A percentile compares a stretch with the other conserved stretches of the same genome.
These are phyloP conservation scores for Podospora pseudocomata DNA, from an alignment of 495 filamentous ascomycete species.

Conservation along the genomic window DNA sequence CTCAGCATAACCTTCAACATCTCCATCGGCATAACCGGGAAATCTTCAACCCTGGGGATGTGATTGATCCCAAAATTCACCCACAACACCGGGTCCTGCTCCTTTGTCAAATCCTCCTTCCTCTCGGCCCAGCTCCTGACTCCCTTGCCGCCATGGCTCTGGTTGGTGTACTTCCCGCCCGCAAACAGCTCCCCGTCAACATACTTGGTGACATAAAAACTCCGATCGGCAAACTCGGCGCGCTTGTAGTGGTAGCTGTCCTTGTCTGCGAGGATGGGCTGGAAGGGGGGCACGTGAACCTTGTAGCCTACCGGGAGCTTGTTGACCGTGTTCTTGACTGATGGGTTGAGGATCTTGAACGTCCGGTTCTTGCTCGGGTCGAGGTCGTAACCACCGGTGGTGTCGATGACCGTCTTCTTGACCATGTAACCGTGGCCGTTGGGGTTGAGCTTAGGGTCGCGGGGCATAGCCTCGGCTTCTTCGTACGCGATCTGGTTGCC, in stretches of 20 bases:
- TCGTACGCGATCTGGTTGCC: constrained; percentile 70
- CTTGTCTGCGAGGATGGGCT: constrained; percentile 71
- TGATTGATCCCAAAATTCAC: constrained; percentile 58
- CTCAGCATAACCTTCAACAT: constrained; percentile 53
- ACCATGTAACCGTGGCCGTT: constrained; percentile 75
- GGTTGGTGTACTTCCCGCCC: constrained; percentile 83
- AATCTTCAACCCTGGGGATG: constrained; percentile 45
- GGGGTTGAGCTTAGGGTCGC: constrained; percentile 65
- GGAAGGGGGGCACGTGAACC: constrained; percentile 67
- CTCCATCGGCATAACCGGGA: constrained; percentile 51
- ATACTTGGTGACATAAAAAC: constrained; percentile 78
- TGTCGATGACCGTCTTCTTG: constrained; percentile 55
- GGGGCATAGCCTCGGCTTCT: constrained; percentile 48
- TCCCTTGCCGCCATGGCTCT: constrained; percentile 42
- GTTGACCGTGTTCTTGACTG: constrained; percentile 65
- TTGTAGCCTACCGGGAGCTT: constrained; percentile 77
- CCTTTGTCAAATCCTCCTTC: constrained; percentile 20
- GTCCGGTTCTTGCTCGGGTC: constrained; percentile 60
- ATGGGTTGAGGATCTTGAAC: constrained; percentile 77
- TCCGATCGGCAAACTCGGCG: constrained; percentile 78
- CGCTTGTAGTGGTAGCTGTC: constrained; percentile 66
- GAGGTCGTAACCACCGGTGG: constrained; percentile 53
- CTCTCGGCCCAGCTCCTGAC: constrained; percentile 27
- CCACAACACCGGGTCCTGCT: constrained; percentile 53
- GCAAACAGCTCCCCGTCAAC: constrained; percentile 75